Base-by-base conservation (phyloP, 371 early-diverging fungal species). In the Thermomucor indicae-seudaticae region DNA sequence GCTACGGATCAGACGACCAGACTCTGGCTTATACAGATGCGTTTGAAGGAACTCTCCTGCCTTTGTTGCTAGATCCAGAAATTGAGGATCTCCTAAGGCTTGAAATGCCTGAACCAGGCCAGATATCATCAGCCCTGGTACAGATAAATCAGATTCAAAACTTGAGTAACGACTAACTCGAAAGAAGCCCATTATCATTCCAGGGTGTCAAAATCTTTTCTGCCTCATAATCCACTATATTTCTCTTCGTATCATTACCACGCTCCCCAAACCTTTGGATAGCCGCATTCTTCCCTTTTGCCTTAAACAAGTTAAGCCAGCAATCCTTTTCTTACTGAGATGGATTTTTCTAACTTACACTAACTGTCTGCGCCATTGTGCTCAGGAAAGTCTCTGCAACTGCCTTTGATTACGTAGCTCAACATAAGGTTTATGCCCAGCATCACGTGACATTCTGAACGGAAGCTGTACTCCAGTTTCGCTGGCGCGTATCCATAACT, bases 121-220 rank as follows among this genome's bases (percentile, higher is more conserved):
- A 11, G 78, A 66, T 20, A 85, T 78, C 75, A 79, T 80, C 12
- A 85, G 55, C 1, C 81, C 79, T 70, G 20, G 23, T 16, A 7
- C 14, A 7, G 25, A 28, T 53, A 6, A 46, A 29, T 10, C 12
- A 23, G 4, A n/a, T n/a, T n/a, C n/a, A n/a, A n/a, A n/a, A n/a
- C n/a, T n/a, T n/a, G n/a, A n/a, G n/a, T n/a, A n/a, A n/a, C n/a
- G n/a, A n/a, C n/a, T n/a, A n/a, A n/a, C n/a, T n/a, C n/a, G n/a
- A n/a, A n/a, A n/a, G n/a, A n/a, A n/a, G n/a, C 28, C 3, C 25
- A n/a, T 40, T 40, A 28, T 8, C 79, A 49, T 81, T 81, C 81
- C 81, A 81, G 2, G 72, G 49, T 4, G 74, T 70, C 24, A 81
- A 41, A 23, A 75, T 62, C 65, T 63, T 32, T 14, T 32, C 32